Base-by-base conservation (phyloP, 371 early-diverging fungal species). In the Saksenaea vasiformis region DNA sequence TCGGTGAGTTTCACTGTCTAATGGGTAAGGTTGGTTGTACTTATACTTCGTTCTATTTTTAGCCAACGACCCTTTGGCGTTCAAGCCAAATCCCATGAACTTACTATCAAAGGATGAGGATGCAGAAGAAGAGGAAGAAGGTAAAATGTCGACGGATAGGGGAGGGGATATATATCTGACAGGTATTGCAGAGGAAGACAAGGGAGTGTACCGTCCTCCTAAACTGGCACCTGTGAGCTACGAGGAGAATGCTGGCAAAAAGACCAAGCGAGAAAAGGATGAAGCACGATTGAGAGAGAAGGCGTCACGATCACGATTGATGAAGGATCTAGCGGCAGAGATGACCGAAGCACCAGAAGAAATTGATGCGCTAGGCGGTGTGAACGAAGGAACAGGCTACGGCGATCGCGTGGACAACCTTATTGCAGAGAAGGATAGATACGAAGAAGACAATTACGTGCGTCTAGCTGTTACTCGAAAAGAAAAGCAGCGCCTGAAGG, bases 401-500 rank as follows among this genome's bases (percentile, higher is more conserved):
- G 79, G 80, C 62, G 85, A 85, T 44, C 75, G 79, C 8, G 70
- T 85, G 47, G 85, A 87, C 68, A 76, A 69, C 55, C 61, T 80
- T 53, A 74, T 88, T 65, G 75, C 73, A 15, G 93, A 94, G 69
- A 87, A 92, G 57, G 78, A 83, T 41, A 72, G 79, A 26, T 95
- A 91, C 67, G 98, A 98, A 79, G 96, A 96, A 76, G 91, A 92
- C 34, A 95, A 95, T 72, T 96, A 94, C 71, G 86, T 90, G 47
- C 90, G 98, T 63, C 72, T 95, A 35, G 78, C 82, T 53, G 62
- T 91, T 28, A 90, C 90, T 43, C 88, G 89, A 68, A 90, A 91
- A 73, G 94, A 95, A 60, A 85, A 89, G 76, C 80, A 84, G 66
- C 78, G 85, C 58, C 54, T 92, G 60, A 76, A 88, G 43, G 84